Base-by-base conservation (phyloP, 2,329 filamentous ascomycete genomes). In the Hypomyces perniciosus region DNA sequence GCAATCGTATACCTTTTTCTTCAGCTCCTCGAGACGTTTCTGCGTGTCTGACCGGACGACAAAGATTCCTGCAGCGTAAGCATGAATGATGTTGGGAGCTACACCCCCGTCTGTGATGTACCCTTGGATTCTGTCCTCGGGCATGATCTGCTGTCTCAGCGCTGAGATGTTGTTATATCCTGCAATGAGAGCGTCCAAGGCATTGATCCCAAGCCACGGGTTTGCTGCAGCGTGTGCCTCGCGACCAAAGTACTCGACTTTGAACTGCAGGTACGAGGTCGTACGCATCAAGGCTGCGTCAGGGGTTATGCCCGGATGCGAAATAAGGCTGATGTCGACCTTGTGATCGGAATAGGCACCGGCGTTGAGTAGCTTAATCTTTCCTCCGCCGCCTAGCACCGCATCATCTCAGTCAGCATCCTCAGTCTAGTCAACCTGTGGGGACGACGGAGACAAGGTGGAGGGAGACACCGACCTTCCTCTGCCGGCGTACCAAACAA, bases 151-250 rank as follows among this genome's bases (percentile, higher is more conserved):
- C 63, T 82, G 79, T 3, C 79, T 72, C 33, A 83, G 68, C 5
- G 77, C 67, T 0, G 75, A 71, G 5, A 82, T 60, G 40, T 65
- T 66, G 44, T 70, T 72, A 58, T 76, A 77, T 5, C 67, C 72
- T 1, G 70, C 66, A 3, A 83, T 65, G 26, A 80, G 57, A 1
- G 78, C 79, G 59, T 83, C 79, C 1, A 82, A 70, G 0, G 79
- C 79, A 58, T 83, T 83, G 57, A 78, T 69, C 0, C 79, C 79
- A 5, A 77, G 68, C 78, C 78, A 82, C 0, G 79, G 79, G 30
- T 70, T 75, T 1, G 72, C 71, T 3, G 76, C 78, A 0, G 79
- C 79, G 56, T 82, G 79, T 1, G 79, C 78, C 48, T 75, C 74
- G 35, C 71, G 72, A 5, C 80, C 80, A 8, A 73, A 70, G 57